Conservation (phyloP, 495 filamentous ascomycete genomes). For the Cetradonia linearis region DNA sequence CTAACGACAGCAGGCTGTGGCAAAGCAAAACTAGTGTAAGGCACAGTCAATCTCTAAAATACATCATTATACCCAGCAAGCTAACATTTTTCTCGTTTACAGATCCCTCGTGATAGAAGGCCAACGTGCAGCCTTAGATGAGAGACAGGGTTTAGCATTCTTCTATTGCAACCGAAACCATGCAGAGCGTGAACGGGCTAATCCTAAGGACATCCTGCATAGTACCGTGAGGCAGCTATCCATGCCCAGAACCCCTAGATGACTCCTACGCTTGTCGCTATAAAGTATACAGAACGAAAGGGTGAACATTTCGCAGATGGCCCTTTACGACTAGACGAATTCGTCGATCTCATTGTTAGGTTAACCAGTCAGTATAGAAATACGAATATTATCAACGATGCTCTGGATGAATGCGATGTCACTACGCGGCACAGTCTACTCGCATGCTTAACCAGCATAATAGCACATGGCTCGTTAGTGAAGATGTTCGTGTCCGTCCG, state of each 20-base stretch:
- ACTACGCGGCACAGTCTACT: constrained; percentile 28
- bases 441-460: constrained; percentile 26
- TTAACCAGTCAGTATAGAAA: constrained; percentile 16
- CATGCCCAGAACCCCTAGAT: not conserved
- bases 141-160: constrained; percentile 8
- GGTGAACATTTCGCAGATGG: constrained; percentile 10
- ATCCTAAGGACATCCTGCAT: constrained; percentile 30
- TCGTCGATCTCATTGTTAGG: constrained; percentile 24
- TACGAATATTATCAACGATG: constrained; percentile 37
- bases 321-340: constrained; percentile 21
- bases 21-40: constrained; percentile 11
- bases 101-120: not conserved
- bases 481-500: constrained; percentile 41
- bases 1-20: not conserved
- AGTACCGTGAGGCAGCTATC: constrained; percentile 35
- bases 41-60: not conserved
- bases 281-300: constrained; percentile 20
- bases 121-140: not conserved
- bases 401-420: constrained; percentile 37
- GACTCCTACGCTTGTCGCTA: constrained; percentile 2
- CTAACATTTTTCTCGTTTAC: not conserved
- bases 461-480: constrained; percentile 26
- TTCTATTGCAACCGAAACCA: constrained; percentile 34
- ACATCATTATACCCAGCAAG: not conserved
- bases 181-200: constrained; percentile 22